Conservation (phyloP, 129 eudicot genomes). For the Gnaphalium uliginosum region DNA sequence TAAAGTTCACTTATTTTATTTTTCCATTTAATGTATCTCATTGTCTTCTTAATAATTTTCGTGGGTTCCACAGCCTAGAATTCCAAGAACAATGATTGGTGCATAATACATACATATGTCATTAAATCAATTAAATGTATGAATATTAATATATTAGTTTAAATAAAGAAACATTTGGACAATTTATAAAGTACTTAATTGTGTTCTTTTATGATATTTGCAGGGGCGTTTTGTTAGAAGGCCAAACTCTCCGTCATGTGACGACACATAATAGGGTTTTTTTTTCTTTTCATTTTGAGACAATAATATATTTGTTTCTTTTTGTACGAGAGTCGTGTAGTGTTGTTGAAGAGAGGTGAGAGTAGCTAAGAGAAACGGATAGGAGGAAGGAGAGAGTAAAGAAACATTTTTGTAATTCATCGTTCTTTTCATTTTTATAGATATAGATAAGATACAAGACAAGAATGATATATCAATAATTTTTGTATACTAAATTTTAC, state of each 20-base stretch:
- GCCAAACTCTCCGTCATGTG: conserved; percentile 47
- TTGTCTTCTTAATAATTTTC: conserved; percentile 17
- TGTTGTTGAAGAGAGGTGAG: conserved; percentile 29
- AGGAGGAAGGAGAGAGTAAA: conserved; percentile 30
- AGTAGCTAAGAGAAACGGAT: conserved; percentile 34
- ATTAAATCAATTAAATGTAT: too few relatives aligned
- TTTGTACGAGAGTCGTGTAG: conserved; percentile 18
- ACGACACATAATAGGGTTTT: conserved; percentile 11
- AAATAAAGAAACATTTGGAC: too few relatives aligned
- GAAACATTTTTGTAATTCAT: conserved; percentile 19
- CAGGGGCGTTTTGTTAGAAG: conserved; percentile 82
- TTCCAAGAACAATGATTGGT: conserved; percentile 12
- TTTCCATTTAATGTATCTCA: conserved; percentile 8
- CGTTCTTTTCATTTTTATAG: conserved; percentile 10
- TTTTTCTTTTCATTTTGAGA: conserved; percentile 15
- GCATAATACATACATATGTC: conserved; percentile 1
- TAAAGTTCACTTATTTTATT: background rate
- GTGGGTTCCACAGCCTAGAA: conserved; percentile 20
- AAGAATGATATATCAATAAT: conserved; percentile 1
- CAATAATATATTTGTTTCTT: conserved; percentile 12
- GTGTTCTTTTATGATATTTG: conserved; percentile 21
- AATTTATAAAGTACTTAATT: background rate
- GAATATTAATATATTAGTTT: too few relatives aligned
- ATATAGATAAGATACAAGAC: background rate
- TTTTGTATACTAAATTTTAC: background rate